These are phyloP conservation scores for Fusarium sororula DNA, from an alignment of 2,329 filamentous ascomycete species.

Conservation along the genomic window DNA sequence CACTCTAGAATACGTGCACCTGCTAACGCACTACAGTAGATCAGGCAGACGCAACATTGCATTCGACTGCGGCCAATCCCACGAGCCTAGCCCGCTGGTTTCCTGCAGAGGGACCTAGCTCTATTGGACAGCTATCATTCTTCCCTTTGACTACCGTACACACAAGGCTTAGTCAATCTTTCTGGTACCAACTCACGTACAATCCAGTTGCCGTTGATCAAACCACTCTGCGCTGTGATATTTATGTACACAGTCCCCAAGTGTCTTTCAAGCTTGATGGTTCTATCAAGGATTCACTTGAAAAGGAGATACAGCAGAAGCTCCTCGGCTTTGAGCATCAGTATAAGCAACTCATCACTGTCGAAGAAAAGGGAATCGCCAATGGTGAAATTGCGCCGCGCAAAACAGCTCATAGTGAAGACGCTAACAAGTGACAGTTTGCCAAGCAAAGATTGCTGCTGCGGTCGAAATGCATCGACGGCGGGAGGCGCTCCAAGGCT, in stretches of 20 bases:
- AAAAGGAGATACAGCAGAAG: not conserved
- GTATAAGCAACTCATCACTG: not conserved
- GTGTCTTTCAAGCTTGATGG: too few species aligned
- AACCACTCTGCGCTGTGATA: not conserved
- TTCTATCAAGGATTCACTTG: not conserved
- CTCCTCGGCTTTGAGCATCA: not conserved
- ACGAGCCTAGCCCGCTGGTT: too few species aligned
- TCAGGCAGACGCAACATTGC: not conserved
- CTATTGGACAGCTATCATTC: accelerated
- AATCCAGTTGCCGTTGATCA: not conserved
- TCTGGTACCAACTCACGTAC: not conserved
- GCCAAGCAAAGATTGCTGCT: not conserved
- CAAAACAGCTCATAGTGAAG: accelerated
- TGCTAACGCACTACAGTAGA: not conserved
- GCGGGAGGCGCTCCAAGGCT: not conserved
- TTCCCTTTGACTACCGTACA: not conserved
- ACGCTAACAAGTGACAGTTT: not conserved
- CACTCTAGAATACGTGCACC: accelerated
- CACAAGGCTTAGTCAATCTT: accelerated
- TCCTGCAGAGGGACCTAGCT: too few species aligned
- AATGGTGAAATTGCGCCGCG: accelerated
- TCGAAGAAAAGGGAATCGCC: accelerated
- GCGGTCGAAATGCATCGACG: not conserved
- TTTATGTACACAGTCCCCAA: accelerated
- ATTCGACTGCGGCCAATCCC: too few species aligned